Conservation (phyloP, 2,329 filamentous ascomycete species). For the Coniochaeta ligniaria region DNA sequence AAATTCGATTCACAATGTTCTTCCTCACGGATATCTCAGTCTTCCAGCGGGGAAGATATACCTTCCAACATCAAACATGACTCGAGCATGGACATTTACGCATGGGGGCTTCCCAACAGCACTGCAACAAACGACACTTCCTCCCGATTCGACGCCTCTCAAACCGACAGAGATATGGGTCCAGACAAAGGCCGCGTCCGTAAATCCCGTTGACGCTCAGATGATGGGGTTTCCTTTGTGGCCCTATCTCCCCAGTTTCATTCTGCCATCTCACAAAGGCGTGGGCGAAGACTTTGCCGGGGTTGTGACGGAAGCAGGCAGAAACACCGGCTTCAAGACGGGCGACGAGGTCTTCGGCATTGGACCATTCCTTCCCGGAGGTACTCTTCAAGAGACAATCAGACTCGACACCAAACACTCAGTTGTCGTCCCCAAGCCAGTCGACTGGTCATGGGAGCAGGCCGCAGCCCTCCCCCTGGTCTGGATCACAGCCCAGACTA, state of each 20-base stretch:
- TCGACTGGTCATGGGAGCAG: conserved; percentile 8
- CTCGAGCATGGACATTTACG: too few species aligned
- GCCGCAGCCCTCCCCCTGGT: conserved; percentile 11
- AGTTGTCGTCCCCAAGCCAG: conserved; percentile 9
- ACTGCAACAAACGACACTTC: neutral
- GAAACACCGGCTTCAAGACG: conserved; percentile 3
- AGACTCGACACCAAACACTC: conserved; percentile 6
- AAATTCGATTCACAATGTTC: too few species aligned
- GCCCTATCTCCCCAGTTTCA: conserved; percentile 1
- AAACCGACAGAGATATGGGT: conserved; percentile 7
- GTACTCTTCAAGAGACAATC: conserved; percentile 6
- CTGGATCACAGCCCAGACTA: conserved; percentile 11
- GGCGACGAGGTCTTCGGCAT: conserved; percentile 12
- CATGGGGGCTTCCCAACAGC: too few species aligned
- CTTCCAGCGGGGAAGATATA: too few species aligned
- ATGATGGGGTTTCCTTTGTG: conserved; percentile 9
- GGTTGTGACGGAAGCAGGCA: conserved; percentile 8
- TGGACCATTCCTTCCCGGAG: conserved; percentile 5
- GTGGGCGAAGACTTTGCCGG: conserved; percentile 10
- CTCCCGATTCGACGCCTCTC: neutral
- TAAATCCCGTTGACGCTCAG: conserved; percentile 13
- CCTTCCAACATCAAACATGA: too few species aligned
- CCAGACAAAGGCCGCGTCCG: conserved; percentile 8
- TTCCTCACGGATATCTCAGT: too few species aligned
- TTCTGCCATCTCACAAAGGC: conserved; percentile 6